These are phyloP conservation scores for Parmelia sp. DNA, from an alignment of 495 filamentous ascomycete species.

Conservation along the genomic window DNA sequence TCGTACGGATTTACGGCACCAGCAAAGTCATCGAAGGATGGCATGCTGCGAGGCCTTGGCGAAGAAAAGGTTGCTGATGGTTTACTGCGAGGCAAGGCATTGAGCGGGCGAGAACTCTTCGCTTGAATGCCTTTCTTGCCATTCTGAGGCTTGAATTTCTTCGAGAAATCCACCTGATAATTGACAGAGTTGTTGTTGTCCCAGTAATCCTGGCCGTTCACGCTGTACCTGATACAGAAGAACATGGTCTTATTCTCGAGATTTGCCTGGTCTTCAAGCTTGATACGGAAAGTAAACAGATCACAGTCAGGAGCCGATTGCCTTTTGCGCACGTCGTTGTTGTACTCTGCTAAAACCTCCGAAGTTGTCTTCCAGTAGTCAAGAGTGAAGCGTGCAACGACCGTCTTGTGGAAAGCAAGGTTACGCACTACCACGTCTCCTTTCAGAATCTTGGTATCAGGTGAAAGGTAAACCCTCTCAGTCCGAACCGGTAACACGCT, in stretches of 20 bases:
- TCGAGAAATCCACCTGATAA: constrained; percentile 87
- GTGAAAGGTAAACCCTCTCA: constrained; percentile 77
- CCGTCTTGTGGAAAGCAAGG: constrained; percentile 79
- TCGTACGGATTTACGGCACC: constrained; percentile 46
- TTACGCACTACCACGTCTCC: constrained; percentile 82
- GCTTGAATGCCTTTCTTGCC: constrained; percentile 48
- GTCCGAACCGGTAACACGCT: constrained; percentile 61
- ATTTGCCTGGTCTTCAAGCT: constrained; percentile 81
- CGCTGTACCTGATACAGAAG: constrained; percentile 84
- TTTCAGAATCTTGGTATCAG: constrained; percentile 76
- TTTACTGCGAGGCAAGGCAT: constrained; percentile 70
- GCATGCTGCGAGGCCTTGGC: constrained; percentile 55
- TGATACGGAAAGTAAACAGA: constrained; percentile 88
- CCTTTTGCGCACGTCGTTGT: constrained; percentile 64
- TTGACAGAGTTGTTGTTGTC: constrained; percentile 85
- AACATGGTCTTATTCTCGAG: constrained; percentile 84
- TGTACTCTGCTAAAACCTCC: constrained; percentile 83
- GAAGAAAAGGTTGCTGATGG: constrained; percentile 45
- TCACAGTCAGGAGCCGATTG: constrained; percentile 66
- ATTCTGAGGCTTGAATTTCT: constrained; percentile 56
- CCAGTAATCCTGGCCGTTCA: constrained; percentile 84
- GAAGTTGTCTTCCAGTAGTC: constrained; percentile 98
- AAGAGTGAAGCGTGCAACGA: constrained; percentile 86
- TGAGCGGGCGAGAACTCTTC: constrained; percentile 47
- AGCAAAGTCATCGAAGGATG: constrained; percentile 63